Conservation (phyloP, 73 alveolate species). For the Stentor coeruleus region DNA sequence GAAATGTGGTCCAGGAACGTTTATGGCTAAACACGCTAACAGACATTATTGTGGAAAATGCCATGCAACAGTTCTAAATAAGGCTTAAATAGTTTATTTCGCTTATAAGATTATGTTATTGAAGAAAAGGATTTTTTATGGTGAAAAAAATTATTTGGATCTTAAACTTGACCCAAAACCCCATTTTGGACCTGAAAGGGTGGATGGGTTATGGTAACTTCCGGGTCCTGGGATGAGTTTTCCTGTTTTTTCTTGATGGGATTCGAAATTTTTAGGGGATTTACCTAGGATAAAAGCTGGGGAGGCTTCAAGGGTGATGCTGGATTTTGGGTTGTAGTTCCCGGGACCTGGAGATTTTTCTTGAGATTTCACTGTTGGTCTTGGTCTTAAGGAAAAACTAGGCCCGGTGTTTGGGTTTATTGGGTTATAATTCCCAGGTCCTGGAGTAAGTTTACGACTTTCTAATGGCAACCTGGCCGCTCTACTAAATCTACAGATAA, state of each 20-base stretch:
- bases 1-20: no score
- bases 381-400: background rate
- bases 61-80: no score
- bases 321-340: background rate
- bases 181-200: constrained; percentile 27
- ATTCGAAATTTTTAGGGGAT: background rate
- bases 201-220: background rate
- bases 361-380: background rate
- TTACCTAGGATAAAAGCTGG: background rate
- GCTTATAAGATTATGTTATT: no score
- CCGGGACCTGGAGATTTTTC: constrained; percentile 16
- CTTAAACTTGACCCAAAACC: constrained; percentile 9
- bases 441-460: background rate
- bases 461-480: background rate
- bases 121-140: no score
- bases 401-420: background rate
- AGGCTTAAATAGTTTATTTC: no score
- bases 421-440: constrained; percentile 19
- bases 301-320: background rate
- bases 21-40: no score
- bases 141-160: no score
- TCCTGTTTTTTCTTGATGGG: background rate
- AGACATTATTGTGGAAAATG: no score
- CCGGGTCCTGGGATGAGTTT: constrained; percentile 14
- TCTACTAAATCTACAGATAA: background rate